Conservation (phyloP, 768 basidiomycete genomes). For the Solioccasus polychromus region DNA sequence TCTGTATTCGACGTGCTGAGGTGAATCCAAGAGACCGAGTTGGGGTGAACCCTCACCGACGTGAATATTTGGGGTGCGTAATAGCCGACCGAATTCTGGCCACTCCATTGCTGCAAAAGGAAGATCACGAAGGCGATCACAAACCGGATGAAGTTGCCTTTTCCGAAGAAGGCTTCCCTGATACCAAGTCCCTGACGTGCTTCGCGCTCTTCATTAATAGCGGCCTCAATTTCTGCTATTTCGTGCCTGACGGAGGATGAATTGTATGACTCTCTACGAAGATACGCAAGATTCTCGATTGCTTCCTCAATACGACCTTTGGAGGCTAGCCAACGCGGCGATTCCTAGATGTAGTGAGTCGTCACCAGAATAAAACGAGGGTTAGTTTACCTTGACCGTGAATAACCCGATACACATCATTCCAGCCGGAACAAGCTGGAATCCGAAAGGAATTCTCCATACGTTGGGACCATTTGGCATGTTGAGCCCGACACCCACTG, state of each 20-base stretch:
- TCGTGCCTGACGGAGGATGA: slow-evolving; percentile 53
- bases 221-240: slow-evolving; percentile 79
- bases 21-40: background rate
- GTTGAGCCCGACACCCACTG: slow-evolving; percentile 61
- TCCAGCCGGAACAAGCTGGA: slow-evolving; percentile 74
- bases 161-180: slow-evolving; percentile 73
- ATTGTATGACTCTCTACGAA: slow-evolving; percentile 45
- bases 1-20: slow-evolving; percentile 34
- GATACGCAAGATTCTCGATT: slow-evolving; percentile 57
- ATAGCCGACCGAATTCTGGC: slow-evolving; percentile 80
- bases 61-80: slow-evolving; percentile 74
- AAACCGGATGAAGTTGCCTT: slow-evolving; percentile 81
- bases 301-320: slow-evolving; percentile 56
- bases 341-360: slow-evolving; percentile 46
- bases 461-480: slow-evolving; percentile 44
- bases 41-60: slow-evolving; percentile 41
- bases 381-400: slow-evolving; percentile 50
- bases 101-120: slow-evolving; percentile 78
- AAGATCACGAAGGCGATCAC: slow-evolving; percentile 82
- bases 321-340: slow-evolving; percentile 73
- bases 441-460: slow-evolving; percentile 72
- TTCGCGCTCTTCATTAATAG: slow-evolving; percentile 68
- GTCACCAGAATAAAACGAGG: background rate
- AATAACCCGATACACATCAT: slow-evolving; percentile 66
- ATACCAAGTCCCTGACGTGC: slow-evolving; percentile 62